Evolutionary conservation across 805 yeast genomes (phyloP), one percentile per base, ranked within the genome.

Genomic region (Schwanniomyces pseudopolymorphus): DNA sequence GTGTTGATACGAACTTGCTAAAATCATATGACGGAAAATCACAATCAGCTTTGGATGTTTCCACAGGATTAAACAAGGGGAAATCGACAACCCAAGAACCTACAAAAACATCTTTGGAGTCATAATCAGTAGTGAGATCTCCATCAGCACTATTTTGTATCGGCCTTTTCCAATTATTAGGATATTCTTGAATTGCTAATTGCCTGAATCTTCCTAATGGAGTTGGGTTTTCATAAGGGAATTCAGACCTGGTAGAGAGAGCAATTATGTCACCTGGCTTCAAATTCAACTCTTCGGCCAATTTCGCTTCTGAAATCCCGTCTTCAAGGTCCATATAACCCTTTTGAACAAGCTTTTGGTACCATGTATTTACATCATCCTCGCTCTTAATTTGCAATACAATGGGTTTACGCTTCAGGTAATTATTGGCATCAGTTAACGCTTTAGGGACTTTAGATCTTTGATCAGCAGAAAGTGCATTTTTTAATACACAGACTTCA

Each of bases 211-310:
- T 77, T 0, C 99, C 99, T 44, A 94, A 67, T 0, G 99, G 98
- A 0, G 98, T 94, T 17, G 98, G 98, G 58, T 89, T 92, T 59
- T 92, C 99, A 60, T 89, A 92, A 0, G 92, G 70, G 19, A 80
- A 47, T 11, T 61, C 58, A 1, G 86, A 79, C 49, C 98, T 75
- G n/a, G 87, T 87, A n/a, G 89, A 76, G 11, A 87, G 77, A 2
- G 91, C 92, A 26, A 94, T 59, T 2, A 88, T 68, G 61, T 89
- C 96, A 36, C 96, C 96, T 1, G 77, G 66, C 37, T 72, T 51
- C 17, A 89, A 60, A 14, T 67, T 56, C 19, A 87, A 60, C 1
- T 49, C 45, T 2, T 57, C 40, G 13, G 42, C 16, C 9, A 72
- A 45, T 13, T 48, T 39, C 0, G 37, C 25, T 16, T 42, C 53